phyloP scores from a whole-genome alignment of 805 yeast genomes.

The Saturnispora saitoi region DNA sequence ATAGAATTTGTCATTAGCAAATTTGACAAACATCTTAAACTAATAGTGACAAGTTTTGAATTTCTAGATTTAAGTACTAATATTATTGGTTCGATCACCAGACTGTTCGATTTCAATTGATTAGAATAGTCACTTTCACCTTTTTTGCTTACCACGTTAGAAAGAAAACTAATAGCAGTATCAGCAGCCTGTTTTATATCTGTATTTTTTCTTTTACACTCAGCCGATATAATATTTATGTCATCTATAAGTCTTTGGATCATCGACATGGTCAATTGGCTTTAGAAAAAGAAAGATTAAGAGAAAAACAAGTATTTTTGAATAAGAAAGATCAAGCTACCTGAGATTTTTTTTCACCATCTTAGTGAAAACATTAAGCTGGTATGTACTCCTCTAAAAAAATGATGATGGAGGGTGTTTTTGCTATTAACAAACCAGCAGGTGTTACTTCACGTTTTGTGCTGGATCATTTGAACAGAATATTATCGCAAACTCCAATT shows the following conservation, averaged over 20 bases:
- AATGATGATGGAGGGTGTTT: slow-evolving; percentile 71
- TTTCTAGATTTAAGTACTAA: slow-evolving; percentile 67
- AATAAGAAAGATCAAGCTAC: background rate
- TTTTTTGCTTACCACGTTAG: slow-evolving; percentile 18
- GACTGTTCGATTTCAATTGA: slow-evolving; percentile 36
- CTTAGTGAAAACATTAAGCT: background rate
- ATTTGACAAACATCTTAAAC: slow-evolving; percentile 63
- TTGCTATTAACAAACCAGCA: slow-evolving; percentile 84
- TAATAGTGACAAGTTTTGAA: slow-evolving; percentile 60
- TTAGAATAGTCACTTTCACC: slow-evolving; percentile 14
- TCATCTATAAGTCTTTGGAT: slow-evolving; percentile 48
- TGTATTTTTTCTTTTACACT: slow-evolving; percentile 59
- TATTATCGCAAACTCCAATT: slow-evolving; percentile 50
- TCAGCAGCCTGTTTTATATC: slow-evolving; percentile 58
- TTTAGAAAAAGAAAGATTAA: background rate
- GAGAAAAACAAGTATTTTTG: background rate
- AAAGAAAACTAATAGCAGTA: slow-evolving; percentile 39
- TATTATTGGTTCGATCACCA: slow-evolving; percentile 60
- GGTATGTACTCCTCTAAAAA: background rate
- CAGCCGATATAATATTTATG: slow-evolving; percentile 50
- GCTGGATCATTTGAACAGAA: slow-evolving; percentile 53
- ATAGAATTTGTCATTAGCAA: slow-evolving; percentile 48
- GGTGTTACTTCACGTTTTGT: slow-evolving; percentile 78
- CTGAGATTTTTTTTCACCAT: background rate
- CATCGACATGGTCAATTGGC: slow-evolving; percentile 31